phyloP scores from a whole-genome alignment of 2,329 filamentous ascomycete species.

The Ophiostoma sp. region DNA sequence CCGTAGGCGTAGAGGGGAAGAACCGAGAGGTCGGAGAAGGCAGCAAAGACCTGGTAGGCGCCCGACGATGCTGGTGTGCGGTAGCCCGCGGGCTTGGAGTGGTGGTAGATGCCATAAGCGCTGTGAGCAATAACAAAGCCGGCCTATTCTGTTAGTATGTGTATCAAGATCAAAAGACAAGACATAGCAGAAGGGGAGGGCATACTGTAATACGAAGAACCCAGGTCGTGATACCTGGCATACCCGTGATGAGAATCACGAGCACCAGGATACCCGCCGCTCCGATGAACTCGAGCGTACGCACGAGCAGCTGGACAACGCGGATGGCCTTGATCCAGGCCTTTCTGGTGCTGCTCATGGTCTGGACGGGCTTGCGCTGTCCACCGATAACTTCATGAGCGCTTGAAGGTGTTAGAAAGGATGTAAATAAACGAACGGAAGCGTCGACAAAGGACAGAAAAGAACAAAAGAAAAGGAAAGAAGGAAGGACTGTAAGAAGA shows the following conservation, averaged over 20 bases:
- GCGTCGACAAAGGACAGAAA: not conserved
- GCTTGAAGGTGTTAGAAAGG: constrained; percentile 37
- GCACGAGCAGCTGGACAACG: constrained; percentile 66
- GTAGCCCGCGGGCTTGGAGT: constrained; percentile 66
- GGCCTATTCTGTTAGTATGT: constrained; percentile 53
- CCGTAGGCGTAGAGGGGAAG: constrained; percentile 59
- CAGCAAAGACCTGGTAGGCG: constrained; percentile 85
- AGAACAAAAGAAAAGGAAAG: not conserved
- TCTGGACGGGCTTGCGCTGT: constrained; percentile 59
- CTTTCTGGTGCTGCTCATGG: constrained; percentile 71
- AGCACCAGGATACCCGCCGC: constrained; percentile 72
- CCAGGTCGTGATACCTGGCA: constrained; percentile 67
- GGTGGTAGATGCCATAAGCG: constrained; percentile 78
- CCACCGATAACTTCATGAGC: constrained; percentile 65
- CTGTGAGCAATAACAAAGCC: constrained; percentile 72
- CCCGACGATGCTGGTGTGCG: constrained; percentile 78
- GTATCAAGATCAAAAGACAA: not conserved
- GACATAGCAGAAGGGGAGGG: constrained; percentile 26
- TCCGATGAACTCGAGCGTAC: constrained; percentile 66
- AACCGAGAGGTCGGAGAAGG: constrained; percentile 64
- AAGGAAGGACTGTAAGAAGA: not conserved
- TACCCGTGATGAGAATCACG: constrained; percentile 72
- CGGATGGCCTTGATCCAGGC: constrained; percentile 68
- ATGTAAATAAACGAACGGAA: not conserved
- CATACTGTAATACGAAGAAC: constrained; percentile 75